A percentile compares a stretch with the other conserved stretches of the same genome.
Evolutionary conservation across 73 alveolate genomes (phyloP).

Genomic region (Paramecium tetraurelia): DNA sequence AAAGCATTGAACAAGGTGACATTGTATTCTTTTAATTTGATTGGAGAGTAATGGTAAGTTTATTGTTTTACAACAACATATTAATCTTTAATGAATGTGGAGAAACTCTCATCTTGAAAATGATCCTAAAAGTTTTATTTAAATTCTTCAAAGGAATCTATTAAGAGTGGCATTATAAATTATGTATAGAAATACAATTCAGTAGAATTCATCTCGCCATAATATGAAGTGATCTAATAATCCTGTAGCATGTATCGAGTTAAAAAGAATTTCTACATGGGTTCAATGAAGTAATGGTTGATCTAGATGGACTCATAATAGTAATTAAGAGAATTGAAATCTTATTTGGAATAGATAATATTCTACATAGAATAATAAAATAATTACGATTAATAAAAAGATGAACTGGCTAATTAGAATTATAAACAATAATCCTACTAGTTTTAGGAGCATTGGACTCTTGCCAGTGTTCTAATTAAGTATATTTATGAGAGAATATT

Average conservation of each 20-base stretch:
- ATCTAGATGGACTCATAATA: neutral
- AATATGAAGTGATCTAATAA: neutral
- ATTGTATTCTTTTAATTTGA: neutral
- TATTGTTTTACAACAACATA: neutral
- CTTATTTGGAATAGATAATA: neutral
- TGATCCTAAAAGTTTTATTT: slow-evolving; percentile 5
- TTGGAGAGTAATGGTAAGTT: neutral
- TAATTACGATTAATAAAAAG: neutral
- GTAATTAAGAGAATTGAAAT: neutral
- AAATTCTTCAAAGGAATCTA: neutral
- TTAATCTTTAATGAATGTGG: neutral
- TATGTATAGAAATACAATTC: neutral
- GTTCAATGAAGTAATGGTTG: neutral
- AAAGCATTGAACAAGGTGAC: neutral
- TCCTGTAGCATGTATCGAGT: neutral
- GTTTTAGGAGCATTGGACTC: neutral
- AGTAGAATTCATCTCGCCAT: neutral
- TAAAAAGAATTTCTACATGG: neutral
- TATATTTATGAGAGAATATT: neutral
- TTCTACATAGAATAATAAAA: neutral
- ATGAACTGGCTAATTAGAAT: neutral
- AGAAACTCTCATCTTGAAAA: neutral
- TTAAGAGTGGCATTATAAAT: neutral
- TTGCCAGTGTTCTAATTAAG: neutral
- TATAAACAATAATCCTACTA: neutral